These are phyloP conservation scores for Pseudoneurospora amorphoporcata DNA, from an alignment of 495 filamentous ascomycete species.

Conservation along the genomic window DNA sequence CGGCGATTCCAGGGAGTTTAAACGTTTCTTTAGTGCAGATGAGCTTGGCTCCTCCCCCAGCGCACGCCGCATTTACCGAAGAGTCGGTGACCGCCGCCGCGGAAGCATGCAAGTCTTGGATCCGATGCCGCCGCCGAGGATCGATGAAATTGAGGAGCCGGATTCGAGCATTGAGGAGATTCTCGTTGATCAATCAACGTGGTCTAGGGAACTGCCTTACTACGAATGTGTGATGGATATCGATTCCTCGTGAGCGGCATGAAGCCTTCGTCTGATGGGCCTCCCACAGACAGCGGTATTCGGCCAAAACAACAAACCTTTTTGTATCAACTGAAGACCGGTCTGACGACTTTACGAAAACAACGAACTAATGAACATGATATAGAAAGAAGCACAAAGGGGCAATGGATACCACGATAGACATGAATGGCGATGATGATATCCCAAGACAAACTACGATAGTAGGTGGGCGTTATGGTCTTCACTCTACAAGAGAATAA, in stretches of 20 bases:
- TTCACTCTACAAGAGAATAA: neutral
- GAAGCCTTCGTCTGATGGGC: too few species aligned
- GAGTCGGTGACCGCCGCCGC: slow-evolving; percentile 30
- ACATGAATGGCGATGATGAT: neutral
- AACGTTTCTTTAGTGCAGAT: slow-evolving; percentile 28
- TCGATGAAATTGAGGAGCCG: slow-evolving; percentile 43
- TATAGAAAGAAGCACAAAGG: neutral
- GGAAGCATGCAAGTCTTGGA: slow-evolving; percentile 38
- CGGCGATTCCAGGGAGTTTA: slow-evolving; percentile 29
- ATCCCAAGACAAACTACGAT: neutral
- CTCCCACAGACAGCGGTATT: neutral
- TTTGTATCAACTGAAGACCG: neutral
- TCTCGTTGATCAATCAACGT: slow-evolving; percentile 26
- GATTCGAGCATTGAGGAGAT: slow-evolving; percentile 39
- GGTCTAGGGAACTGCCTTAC: slow-evolving; percentile 38
- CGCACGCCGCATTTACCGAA: slow-evolving; percentile 34
- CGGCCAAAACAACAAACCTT: neutral
- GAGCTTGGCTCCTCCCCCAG: slow-evolving; percentile 28
- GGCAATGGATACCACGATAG: neutral
- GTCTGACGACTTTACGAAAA: neutral
- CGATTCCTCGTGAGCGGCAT: slow-evolving; percentile 27
- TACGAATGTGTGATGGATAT: slow-evolving; percentile 37
- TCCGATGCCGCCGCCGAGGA: slow-evolving; percentile 33
- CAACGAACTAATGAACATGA: neutral
- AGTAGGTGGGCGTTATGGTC: neutral